Evolutionary conservation across 345 rosid genomes (phyloP).

Genomic region (Eucalyptus cladocalyx): DNA sequence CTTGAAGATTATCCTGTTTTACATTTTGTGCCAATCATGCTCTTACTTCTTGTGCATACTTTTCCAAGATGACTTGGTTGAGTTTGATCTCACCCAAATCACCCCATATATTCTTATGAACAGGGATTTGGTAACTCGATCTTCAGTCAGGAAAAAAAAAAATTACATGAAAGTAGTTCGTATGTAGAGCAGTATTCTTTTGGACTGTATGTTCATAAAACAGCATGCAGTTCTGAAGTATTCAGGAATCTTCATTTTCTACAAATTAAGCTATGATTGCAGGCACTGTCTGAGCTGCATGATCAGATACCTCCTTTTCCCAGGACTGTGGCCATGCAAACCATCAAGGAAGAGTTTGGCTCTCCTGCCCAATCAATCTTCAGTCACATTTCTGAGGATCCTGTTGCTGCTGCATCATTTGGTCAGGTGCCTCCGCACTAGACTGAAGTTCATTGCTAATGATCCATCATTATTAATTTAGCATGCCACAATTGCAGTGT

Average conservation of each 20-base stretch:
- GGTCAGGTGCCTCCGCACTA: conserved; percentile 57
- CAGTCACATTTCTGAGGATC: conserved; percentile 70
- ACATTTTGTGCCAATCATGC: neutral
- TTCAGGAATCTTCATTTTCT: neutral
- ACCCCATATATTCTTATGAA: neutral
- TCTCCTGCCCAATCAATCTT: conserved; percentile 61
- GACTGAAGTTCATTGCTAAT: neutral
- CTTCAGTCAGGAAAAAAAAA: neutral
- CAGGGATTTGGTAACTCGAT: neutral
- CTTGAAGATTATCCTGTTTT: neutral
- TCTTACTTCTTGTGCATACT: neutral
- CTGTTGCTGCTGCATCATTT: conserved; percentile 93
- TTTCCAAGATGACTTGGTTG: neutral
- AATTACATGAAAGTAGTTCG: neutral
- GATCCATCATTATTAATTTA: neutral
- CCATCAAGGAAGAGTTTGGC: conserved; percentile 81
- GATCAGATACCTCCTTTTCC: conserved; percentile 92
- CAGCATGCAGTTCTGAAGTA: neutral
- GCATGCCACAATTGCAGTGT: neutral
- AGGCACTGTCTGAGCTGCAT: conserved; percentile 89
- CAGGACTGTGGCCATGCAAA: conserved; percentile 52
- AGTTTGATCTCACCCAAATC: neutral
- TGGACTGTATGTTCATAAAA: neutral
- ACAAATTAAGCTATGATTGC: conserved; percentile 11
- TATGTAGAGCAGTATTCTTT: neutral